A percentile compares a stretch with the other conserved stretches of the same genome.
Conservation (phyloP, 139 green algal genomes). For the Raphidocelis subcapitata region DNA sequence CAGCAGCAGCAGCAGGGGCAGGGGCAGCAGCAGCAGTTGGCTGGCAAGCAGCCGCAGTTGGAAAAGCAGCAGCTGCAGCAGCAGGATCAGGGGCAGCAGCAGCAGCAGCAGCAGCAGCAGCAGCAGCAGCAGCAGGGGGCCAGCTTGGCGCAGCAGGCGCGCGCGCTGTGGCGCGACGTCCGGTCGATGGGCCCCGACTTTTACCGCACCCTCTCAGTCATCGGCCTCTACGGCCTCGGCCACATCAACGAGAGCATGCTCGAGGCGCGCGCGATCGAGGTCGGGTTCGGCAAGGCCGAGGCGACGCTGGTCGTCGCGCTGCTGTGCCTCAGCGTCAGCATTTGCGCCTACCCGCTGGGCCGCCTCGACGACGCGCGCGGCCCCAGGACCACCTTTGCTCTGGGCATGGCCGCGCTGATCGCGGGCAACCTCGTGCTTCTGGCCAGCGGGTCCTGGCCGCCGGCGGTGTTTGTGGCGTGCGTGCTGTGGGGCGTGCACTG, state of each 20-base stretch:
- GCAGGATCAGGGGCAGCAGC: too few relatives aligned
- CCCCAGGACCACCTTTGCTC: slow-evolving; percentile 42
- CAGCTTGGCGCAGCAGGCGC: background rate
- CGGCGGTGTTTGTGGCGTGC: slow-evolving; percentile 48
- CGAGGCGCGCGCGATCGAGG: slow-evolving; percentile 51
- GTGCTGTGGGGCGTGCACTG: slow-evolving; percentile 57
- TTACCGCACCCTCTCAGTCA: slow-evolving; percentile 54
- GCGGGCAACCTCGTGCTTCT: slow-evolving; percentile 51
- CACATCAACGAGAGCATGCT: slow-evolving; percentile 57
- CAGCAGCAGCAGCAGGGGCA: background rate
- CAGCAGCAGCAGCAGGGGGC: too few relatives aligned
- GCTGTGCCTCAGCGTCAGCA: slow-evolving; percentile 44
- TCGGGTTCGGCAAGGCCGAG: slow-evolving; percentile 65
- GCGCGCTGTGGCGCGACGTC: slow-evolving; percentile 33
- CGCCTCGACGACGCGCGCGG: slow-evolving; percentile 50
- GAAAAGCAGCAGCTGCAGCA: too few relatives aligned
- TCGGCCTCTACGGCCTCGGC: slow-evolving; percentile 46
- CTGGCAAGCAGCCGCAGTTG: too few relatives aligned
- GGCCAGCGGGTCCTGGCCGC: slow-evolving; percentile 28
- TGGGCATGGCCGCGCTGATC: slow-evolving; percentile 51
- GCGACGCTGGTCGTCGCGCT: slow-evolving; percentile 50
- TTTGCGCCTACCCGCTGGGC: slow-evolving; percentile 53
- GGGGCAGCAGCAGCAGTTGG: slow-evolving; percentile 17
- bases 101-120: too few relatives aligned
- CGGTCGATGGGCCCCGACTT: slow-evolving; percentile 48